Base-by-base conservation (phyloP, 192 early-diverging fungal species). In the Backusella tuberculispora region DNA sequence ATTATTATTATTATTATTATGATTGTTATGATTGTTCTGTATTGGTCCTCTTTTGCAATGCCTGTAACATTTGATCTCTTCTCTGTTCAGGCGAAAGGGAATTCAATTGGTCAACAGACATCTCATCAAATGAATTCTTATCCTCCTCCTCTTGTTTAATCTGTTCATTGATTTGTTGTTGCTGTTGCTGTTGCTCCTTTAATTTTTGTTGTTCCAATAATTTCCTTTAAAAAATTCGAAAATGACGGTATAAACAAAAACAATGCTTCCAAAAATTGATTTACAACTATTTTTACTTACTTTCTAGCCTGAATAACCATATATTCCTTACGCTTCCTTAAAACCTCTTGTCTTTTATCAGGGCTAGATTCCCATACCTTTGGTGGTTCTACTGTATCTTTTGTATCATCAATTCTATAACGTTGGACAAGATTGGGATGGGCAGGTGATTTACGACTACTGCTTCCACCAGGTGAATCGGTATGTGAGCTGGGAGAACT, bases 221-320 rank as follows among this genome's bases (percentile, higher is more conserved):
- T 75, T 75, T 75, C 42, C 78, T 75, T 45, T 43, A 21, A 38
- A 26, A 21, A 10, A 14, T 50, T 34, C n/a, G 0, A 38, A 13
- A 17, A 2, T 6, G 15, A 10, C 8, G 5, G 5, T 4, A 26
- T 26, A 56, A 13, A 60, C 21, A 46, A 10, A 45, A 46, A 29
- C 38, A 21, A 46, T 6, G 4, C 0, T 34, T 34, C 29, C 29
- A 34, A 34, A 34, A 34, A 34, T 34, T 34, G 29, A 34, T 34
- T 34, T 34, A 34, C 29, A 34, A 34, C 29, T 34, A 34, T 34
- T 34, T 34, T 34, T 34, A 34, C 86, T 73, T 88, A 91, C 90
- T 88, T 85, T 80, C 90, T 89, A 29, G 91, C 91, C 75, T 90
- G 88, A 29, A 88, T 72, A 19, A 92, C 80, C 91, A 92, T 92